These are phyloP conservation scores for Vitellaria paradoxa DNA, from an alignment of 179 eudicot genomes.

Conservation along the genomic window DNA sequence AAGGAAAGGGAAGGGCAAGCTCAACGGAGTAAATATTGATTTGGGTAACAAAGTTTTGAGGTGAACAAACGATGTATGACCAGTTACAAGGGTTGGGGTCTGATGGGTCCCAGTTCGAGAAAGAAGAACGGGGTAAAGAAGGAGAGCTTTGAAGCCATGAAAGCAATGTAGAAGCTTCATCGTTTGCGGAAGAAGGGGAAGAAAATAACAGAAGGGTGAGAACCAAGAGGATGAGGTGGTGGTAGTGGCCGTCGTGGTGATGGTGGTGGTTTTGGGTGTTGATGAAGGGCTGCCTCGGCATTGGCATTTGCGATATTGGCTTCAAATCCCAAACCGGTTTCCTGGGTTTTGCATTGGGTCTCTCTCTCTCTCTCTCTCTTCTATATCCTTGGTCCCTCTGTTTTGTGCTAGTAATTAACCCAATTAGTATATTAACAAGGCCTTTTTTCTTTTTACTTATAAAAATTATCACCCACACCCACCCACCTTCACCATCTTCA, in stretches of 20 bases:
- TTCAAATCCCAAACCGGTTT: conserved; percentile 53
- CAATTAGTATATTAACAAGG: no score
- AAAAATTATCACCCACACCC: conserved; percentile 13
- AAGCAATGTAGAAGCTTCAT: conserved; percentile 39
- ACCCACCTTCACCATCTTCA: conserved; percentile 24
- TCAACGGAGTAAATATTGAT: conserved; percentile 40
- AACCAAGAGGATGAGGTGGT: conserved; percentile 14
- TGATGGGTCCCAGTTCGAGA: conserved; percentile 39
- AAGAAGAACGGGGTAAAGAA: conserved; percentile 18
- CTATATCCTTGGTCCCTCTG: neutral
- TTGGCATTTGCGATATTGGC: conserved; percentile 49
- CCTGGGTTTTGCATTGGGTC: conserved; percentile 63
- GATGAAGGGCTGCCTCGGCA: conserved; percentile 41
- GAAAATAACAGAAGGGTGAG: conserved; percentile 11
- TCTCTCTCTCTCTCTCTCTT: conserved; percentile 25
- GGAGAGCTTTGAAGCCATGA: conserved; percentile 53
- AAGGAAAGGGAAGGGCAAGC: conserved; percentile 42
- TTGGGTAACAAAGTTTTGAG: conserved; percentile 34
- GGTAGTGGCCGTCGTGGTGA: conserved; percentile 21
- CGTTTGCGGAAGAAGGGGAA: conserved; percentile 21
- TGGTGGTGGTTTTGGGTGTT: conserved; percentile 26
- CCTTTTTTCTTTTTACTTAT: neutral
- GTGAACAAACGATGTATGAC: conserved; percentile 48
- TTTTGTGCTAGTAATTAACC: no score
- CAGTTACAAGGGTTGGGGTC: conserved; percentile 61